Conservation (phyloP, 2,329 filamentous ascomycete genomes). For the Ophiosphaerella korrae region DNA sequence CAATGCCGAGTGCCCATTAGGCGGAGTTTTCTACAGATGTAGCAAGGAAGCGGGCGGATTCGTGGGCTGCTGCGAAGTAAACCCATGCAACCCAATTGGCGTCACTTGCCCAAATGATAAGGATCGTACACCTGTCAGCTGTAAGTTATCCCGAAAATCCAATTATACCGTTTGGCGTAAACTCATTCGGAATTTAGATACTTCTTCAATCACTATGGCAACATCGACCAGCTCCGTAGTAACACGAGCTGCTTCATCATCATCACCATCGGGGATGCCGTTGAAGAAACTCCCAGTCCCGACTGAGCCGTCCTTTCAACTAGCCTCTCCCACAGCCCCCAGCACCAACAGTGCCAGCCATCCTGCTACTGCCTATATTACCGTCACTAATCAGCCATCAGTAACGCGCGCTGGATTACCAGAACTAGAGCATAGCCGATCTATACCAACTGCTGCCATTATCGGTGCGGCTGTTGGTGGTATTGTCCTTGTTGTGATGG, state of each 20-base stretch:
- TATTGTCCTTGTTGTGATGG: conserved; percentile 12
- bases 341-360: neutral
- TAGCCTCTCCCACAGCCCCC: neutral
- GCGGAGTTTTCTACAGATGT: conserved; percentile 30
- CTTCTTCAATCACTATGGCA: neutral
- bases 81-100: conserved; percentile 24
- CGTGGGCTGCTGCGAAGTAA: conserved; percentile 31
- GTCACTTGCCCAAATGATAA: conserved; percentile 25
- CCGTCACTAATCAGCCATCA: neutral
- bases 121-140: conserved; percentile 19
- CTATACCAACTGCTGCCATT: conserved; percentile 22
- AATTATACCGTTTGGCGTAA: neutral
- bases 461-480: conserved; percentile 31
- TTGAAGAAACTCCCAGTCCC: neutral
- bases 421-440: neutral
- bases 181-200: neutral
- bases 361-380: neutral
- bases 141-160: conserved; percentile 15
- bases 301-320: neutral
- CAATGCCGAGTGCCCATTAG: conserved; percentile 16
- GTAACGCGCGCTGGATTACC: neutral
- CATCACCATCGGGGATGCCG: neutral
- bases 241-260: neutral
- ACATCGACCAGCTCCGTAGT: conserved; percentile 1
- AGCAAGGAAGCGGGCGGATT: conserved; percentile 11